Conservation (phyloP, 345 rosid species). For the Litchi chinensis region DNA sequence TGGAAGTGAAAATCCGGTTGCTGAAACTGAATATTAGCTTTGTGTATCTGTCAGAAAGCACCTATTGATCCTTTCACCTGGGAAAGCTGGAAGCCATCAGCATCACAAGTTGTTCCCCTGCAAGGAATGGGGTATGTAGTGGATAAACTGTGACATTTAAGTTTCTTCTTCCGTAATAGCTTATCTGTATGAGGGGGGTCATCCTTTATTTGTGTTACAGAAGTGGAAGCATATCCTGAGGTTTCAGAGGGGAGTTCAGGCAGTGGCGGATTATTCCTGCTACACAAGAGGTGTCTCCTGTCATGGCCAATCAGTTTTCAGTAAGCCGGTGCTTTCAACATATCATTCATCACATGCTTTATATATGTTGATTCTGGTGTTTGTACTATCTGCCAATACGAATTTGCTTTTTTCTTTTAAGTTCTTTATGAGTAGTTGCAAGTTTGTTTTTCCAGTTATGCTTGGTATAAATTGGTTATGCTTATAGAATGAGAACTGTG, state of each 20-base stretch:
- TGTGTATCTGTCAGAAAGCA: conserved; percentile 72
- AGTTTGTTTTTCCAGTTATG: neutral
- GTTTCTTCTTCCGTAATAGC: conserved; percentile 17
- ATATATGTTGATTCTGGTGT: neutral
- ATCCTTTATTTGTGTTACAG: conserved; percentile 42
- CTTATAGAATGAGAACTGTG: neutral
- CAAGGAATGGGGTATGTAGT: conserved; percentile 94
- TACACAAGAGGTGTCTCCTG: conserved; percentile 77
- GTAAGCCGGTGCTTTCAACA: conserved; percentile 50
- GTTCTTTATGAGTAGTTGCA: neutral
- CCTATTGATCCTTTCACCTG: conserved; percentile 95
- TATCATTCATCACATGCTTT: conserved; percentile 16
- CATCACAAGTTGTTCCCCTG: conserved; percentile 94
- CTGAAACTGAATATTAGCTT: conserved; percentile 4
- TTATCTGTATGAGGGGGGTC: conserved; percentile 14
- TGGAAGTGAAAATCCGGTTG: conserved; percentile 17
- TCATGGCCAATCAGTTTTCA: conserved; percentile 97
- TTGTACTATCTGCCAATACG: neutral
- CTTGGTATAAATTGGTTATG: neutral
- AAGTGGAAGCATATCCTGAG: conserved; percentile 97
- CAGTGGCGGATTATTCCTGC: conserved; percentile 96
- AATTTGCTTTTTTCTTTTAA: neutral
- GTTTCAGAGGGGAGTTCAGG: conserved; percentile 96
- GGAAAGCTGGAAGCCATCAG: conserved; percentile 92
- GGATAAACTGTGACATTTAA: conserved; percentile 18